Evolutionary conservation across 108 stramenopile genomes (phyloP).

Genomic region (Skeletonema tropicum): DNA sequence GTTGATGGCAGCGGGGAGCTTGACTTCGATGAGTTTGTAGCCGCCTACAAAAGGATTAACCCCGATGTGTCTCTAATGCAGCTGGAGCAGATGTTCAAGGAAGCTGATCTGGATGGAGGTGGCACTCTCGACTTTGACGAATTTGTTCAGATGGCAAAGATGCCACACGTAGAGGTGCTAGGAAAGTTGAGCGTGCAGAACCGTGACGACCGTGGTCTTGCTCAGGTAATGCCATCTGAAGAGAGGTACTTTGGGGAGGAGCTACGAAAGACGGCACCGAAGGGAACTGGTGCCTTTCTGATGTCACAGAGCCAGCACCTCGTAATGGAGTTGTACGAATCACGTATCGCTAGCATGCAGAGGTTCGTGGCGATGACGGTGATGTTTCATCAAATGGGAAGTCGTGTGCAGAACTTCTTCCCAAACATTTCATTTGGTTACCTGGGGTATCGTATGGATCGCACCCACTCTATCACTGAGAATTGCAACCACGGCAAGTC

Average conservation of each 20-base stretch:
- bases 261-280: constrained; percentile 29
- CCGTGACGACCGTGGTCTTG: constrained; percentile 62
- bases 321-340: constrained; percentile 72
- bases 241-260: constrained; percentile 77
- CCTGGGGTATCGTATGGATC: constrained; percentile 64
- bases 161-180: constrained; percentile 25
- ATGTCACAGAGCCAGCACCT: constrained; percentile 59
- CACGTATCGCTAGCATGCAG: constrained; percentile 75
- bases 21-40: constrained; percentile 51
- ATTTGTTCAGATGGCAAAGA: constrained; percentile 40
- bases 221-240: constrained; percentile 53
- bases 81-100: constrained; percentile 41
- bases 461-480: constrained; percentile 74
- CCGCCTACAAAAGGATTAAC: constrained; percentile 33
- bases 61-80: constrained; percentile 31
- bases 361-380: constrained; percentile 82
- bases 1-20: constrained; percentile 50
- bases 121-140: constrained; percentile 56
- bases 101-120: constrained; percentile 45
- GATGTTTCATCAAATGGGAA: constrained; percentile 87
- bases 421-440: constrained; percentile 60
- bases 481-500: constrained; percentile 74
- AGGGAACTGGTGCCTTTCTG: constrained; percentile 52
- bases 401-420: constrained; percentile 68
- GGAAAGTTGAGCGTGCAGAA: constrained; percentile 50